Evolutionary conservation across 805 yeast species (phyloP).

Genomic region (Metschnikowia kunwiensis): DNA sequence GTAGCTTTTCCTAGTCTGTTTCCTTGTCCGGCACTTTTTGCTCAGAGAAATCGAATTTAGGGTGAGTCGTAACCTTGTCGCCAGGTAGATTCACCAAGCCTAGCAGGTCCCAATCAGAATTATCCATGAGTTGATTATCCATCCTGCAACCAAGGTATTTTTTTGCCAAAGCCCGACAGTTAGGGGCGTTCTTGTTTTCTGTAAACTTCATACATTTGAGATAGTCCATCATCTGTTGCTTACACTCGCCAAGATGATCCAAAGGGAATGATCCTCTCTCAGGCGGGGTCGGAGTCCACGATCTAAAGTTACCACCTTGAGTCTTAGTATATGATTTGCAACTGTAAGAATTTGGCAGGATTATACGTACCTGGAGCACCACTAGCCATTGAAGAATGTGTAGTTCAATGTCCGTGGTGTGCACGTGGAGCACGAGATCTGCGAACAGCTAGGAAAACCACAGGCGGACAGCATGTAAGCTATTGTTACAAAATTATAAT

Average conservation of each 20-base stretch:
- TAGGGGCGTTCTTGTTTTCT: slow-evolving; percentile 82
- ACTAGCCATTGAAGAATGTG: slow-evolving; percentile 16
- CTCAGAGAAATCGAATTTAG: background rate
- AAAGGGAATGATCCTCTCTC: slow-evolving; percentile 95
- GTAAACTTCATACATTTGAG: slow-evolving; percentile 75
- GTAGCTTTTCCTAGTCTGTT: background rate
- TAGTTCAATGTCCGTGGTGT: too few relatives aligned
- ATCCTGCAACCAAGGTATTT: slow-evolving; percentile 81
- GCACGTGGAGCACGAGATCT: too few relatives aligned
- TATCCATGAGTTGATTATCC: slow-evolving; percentile 58
- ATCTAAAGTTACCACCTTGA: slow-evolving; percentile 19
- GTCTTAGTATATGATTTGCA: slow-evolving; percentile 8
- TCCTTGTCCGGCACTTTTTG: background rate
- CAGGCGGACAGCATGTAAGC: too few relatives aligned
- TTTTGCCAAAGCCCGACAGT: slow-evolving; percentile 82
- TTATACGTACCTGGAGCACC: slow-evolving; percentile 22
- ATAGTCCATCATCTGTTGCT: slow-evolving; percentile 68
- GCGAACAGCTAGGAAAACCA: too few relatives aligned
- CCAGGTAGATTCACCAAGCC: slow-evolving; percentile 44
- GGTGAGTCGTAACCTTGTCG: slow-evolving; percentile 16
- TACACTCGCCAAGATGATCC: slow-evolving; percentile 85
- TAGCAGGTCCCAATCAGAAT: slow-evolving; percentile 42
- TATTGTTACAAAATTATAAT: too few relatives aligned
- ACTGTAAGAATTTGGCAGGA: background rate
- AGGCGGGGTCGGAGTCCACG: slow-evolving; percentile 84